Base-by-base conservation (phyloP, 2,329 filamentous ascomycete species). In the Pseudopyricularia cyperi region DNA sequence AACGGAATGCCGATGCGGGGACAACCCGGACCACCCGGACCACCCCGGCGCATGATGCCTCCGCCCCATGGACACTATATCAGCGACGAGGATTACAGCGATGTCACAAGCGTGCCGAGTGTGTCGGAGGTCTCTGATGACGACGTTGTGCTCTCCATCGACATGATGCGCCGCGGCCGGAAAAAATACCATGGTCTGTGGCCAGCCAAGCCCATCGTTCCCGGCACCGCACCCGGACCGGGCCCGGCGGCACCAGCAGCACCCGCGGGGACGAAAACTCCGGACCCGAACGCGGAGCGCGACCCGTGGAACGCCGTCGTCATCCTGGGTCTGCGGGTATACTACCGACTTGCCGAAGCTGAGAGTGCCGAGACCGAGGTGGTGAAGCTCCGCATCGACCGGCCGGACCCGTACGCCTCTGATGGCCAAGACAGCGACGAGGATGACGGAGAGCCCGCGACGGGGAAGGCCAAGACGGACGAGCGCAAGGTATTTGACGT, bases 221-320 rank as follows among this genome's bases (percentile, higher is more conserved):
- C 24, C 15, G 15, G 7, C 7, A 24, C 19, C 3, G 24, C 26
- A 32, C 26, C 28, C 26, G 15, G 46, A 19, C 47, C 28, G 9
- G 28, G 28, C 9, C 28, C 28, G 28, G 28, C 28, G 28, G 5
- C 28, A 30, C 42, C n/a, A 46, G n/a, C 19, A 22, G n/a, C 19
- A 22, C 42, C 42, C 8, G 7, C 19, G 5, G 19, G 42, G 7
- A 6, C 19, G 42, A 15, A 39, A 19, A 19, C 15, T 4, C 17
- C 11, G 11, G 69, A 72, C 22, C 66, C 67, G 28, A 71, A 73
- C 54, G 72, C 72, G 33, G 72, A 76, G 58, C 67, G 66, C 32
- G 72, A 80, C 28, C 73, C 77, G 0, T 83, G 80, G 80, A 82
- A 82, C 59, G 79, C 80, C 1, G 71, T 82, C 11, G 76, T 71